Percentiles rank a stretch among this genome's conserved stretches.
Conservation (phyloP, 495 filamentous ascomycete species). For the Talaromyces proteolyticus region DNA sequence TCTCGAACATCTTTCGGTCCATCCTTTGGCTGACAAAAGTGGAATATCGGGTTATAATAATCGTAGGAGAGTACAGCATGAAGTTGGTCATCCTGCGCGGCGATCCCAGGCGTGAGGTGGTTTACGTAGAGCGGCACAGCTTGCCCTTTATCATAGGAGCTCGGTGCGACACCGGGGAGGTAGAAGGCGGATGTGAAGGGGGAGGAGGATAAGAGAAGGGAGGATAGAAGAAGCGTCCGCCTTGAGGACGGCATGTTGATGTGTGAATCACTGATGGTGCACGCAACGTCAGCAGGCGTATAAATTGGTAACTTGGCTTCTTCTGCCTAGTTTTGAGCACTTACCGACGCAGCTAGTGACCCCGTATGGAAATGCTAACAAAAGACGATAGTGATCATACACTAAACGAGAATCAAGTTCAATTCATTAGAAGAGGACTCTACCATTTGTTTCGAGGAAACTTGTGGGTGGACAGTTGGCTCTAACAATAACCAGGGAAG, state of each 20-base stretch:
- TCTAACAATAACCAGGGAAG: neutral
- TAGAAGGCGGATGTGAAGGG: constrained; percentile 75
- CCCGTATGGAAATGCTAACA: no score
- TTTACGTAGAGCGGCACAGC: constrained; percentile 90
- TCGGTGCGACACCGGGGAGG: constrained; percentile 93
- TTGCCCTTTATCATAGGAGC: constrained; percentile 71
- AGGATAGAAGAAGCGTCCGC: constrained; percentile 20
- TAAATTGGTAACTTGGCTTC: neutral
- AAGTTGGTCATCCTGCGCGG: constrained; percentile 65
- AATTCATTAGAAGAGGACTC: no score
- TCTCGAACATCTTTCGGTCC: constrained; percentile 73
- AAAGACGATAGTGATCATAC: no score
- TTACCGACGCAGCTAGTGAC: neutral
- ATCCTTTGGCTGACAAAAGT: constrained; percentile 75
- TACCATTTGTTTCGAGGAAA: no score
- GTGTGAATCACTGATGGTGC: neutral
- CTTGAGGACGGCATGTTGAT: constrained; percentile 34
- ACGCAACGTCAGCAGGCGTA: neutral
- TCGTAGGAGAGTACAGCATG: constrained; percentile 91
- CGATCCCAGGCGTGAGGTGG: constrained; percentile 78
- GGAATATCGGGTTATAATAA: constrained; percentile 85
- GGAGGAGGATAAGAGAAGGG: constrained; percentile 26
- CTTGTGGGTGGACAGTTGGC: neutral
- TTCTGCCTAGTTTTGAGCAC: neutral
- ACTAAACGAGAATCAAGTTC: no score